These are phyloP conservation scores for Candida insectorum DNA, from an alignment of 805 yeast genomes.

Conservation along the genomic window DNA sequence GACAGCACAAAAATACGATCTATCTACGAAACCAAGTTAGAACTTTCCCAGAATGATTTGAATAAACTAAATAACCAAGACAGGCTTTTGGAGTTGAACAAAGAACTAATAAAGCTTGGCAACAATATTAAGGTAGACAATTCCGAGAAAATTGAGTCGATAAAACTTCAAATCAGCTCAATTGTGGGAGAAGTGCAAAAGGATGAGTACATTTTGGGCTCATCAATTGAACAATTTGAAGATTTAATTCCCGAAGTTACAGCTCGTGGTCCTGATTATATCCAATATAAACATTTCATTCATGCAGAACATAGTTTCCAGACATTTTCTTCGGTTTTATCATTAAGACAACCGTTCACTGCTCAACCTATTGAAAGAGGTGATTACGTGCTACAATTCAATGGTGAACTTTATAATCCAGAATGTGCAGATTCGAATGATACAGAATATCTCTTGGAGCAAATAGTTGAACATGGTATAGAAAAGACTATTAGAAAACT, in stretches of 20 bases:
- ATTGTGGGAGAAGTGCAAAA: constrained; percentile 4
- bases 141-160: constrained; percentile 8
- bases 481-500: constrained; percentile 39
- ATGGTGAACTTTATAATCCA: constrained; percentile 82
- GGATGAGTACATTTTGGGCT: background rate
- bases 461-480: constrained; percentile 28
- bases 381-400: constrained; percentile 60
- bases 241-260: constrained; percentile 43
- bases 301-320: constrained; percentile 19
- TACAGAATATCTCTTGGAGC: constrained; percentile 33
- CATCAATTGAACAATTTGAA: constrained; percentile 19
- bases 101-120: constrained; percentile 19
- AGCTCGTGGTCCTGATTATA: constrained; percentile 64
- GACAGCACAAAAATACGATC: constrained; percentile 4
- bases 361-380: constrained; percentile 55
- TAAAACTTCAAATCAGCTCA: constrained; percentile 7
- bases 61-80: constrained; percentile 27
- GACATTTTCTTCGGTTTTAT: constrained; percentile 68
- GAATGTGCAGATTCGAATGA: constrained; percentile 58
- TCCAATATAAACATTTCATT: constrained; percentile 15
- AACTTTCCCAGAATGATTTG: constrained; percentile 15
- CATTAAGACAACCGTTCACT: constrained; percentile 76
- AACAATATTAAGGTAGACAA: constrained; percentile 24
- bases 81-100: constrained; percentile 23
- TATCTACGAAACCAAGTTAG: constrained; percentile 5